Evolutionary conservation across 306 rosid genomes (phyloP).

Genomic region (Cicer bijugum): DNA sequence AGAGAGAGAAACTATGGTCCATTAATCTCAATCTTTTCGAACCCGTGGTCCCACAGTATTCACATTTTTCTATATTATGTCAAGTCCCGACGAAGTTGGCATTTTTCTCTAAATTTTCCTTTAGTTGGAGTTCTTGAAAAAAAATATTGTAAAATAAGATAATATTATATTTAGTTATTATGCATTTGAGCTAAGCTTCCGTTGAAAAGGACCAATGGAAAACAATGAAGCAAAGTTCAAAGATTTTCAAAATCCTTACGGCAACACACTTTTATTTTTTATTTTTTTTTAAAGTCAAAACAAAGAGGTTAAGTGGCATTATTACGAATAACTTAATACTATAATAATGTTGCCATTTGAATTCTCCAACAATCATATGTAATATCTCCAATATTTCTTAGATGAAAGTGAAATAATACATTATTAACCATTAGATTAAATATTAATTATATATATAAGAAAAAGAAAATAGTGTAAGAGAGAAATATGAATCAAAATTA

Average conservation of each 20-base stretch:
- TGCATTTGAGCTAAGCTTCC: constrained; percentile 27
- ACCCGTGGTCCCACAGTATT: constrained; percentile 53
- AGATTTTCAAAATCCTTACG: constrained; percentile 44
- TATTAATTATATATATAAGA: too few species aligned
- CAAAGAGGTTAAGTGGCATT: too few species aligned
- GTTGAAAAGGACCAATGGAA: constrained; percentile 13
- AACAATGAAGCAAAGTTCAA: constrained; percentile 32
- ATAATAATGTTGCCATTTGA: too few species aligned
- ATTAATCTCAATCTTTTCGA: neutral
- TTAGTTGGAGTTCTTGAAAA: constrained; percentile 30
- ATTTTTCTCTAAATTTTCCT: neutral
- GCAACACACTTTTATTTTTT: neutral
- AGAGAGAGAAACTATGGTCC: neutral
- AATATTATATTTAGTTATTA: neutral
- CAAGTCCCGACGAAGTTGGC: constrained; percentile 32
- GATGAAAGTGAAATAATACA: too few species aligned
- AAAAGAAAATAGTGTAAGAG: too few species aligned
- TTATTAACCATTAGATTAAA: too few species aligned
- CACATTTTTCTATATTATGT: constrained; percentile 32
- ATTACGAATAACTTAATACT: too few species aligned
- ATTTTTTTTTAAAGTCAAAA: too few species aligned
- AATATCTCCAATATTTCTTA: too few species aligned
- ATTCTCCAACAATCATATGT: too few species aligned
- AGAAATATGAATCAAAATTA: too few species aligned
- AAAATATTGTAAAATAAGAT: neutral